Conservation (phyloP, 2,329 filamentous ascomycete genomes). For the Beauveria brongniartii region DNA sequence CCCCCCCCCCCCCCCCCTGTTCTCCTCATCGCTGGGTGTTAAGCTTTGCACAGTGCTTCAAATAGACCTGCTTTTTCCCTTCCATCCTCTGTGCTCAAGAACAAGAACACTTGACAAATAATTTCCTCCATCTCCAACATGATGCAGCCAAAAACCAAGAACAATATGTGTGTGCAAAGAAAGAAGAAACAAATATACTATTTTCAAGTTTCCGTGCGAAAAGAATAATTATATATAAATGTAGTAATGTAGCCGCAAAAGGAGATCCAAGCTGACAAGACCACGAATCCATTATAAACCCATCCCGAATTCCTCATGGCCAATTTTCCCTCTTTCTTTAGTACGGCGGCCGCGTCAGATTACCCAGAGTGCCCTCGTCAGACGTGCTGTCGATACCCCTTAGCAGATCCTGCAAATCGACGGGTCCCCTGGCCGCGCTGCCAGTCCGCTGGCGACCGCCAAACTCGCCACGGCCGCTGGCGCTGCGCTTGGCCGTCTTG, state of each 20-base stretch:
- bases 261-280: neutral
- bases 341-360: constrained; percentile 42
- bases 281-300: neutral
- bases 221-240: neutral
- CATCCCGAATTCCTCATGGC: neutral
- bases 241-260: neutral
- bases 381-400: constrained; percentile 42
- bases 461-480: constrained; percentile 34
- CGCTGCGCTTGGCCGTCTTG: constrained; percentile 26
- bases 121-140: neutral
- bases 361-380: constrained; percentile 37
- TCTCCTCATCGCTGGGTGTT: neutral
- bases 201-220: neutral
- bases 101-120: too few relatives aligned
- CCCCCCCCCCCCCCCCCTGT: too few relatives aligned
- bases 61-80: too few relatives aligned
- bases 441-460: constrained; percentile 24
- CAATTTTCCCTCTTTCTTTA: constrained; percentile 19
- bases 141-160: neutral
- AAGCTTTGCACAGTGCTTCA: too few relatives aligned
- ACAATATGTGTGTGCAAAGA: neutral
- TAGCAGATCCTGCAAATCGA: constrained; percentile 40
- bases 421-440: constrained; percentile 22
- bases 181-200: neutral
- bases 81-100: too few relatives aligned